phyloP scores from a whole-genome alignment of 78 protist species.

The Diacronema lutheri region DNA sequence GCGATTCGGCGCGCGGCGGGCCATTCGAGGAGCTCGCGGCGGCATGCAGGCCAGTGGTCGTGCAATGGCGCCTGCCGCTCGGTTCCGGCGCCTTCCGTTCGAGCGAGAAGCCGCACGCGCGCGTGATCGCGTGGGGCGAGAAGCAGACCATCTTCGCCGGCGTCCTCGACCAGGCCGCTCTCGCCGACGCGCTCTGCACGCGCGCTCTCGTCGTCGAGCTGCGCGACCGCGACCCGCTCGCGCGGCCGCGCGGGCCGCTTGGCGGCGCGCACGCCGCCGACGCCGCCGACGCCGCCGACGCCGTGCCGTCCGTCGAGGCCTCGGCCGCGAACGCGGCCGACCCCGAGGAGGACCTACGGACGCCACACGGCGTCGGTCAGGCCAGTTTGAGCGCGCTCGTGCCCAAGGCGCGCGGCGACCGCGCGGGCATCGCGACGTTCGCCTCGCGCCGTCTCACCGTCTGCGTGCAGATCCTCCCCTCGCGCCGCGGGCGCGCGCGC shows the following conservation, averaged over 20 bases:
- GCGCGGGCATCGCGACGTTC: neutral
- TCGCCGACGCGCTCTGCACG: neutral
- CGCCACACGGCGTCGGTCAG: neutral
- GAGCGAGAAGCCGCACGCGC: neutral
- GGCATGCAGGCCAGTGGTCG: neutral
- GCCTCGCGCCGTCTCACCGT: neutral
- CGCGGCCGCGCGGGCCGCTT: neutral
- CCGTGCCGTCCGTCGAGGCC: neutral
- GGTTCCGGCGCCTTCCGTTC: neutral
- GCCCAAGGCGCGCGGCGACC: neutral
- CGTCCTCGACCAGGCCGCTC: neutral
- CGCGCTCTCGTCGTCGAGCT: neutral
- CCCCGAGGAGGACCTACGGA: neutral
- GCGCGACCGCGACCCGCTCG: slow-evolving; percentile 2
- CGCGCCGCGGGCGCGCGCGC: neutral
- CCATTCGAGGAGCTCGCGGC: neutral
- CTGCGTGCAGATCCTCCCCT: neutral
- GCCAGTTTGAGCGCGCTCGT: neutral
- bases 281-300: too few relatives aligned
- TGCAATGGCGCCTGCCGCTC: neutral
- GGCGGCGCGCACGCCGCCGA: too few relatives aligned
- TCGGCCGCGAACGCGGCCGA: neutral
- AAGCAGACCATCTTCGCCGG: neutral
- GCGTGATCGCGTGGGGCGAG: neutral
- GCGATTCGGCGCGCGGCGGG: neutral